Evolutionary conservation across 257 asterid genomes (phyloP), one percentile per base, ranked within the genome.

Genomic region (Avicennia marina): DNA sequence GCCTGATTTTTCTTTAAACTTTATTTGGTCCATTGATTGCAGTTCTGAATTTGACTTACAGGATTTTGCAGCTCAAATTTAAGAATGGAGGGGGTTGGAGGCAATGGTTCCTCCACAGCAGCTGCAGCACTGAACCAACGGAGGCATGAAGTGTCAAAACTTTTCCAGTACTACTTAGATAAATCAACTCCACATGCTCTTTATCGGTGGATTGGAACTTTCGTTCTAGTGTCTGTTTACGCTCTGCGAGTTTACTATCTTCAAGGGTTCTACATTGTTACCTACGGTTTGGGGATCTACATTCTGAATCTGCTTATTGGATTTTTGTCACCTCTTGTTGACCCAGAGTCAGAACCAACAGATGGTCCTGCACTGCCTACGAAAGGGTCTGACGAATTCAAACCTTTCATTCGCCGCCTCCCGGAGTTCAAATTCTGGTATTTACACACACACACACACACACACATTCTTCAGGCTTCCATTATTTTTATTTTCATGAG

Each of bases 361-460:
- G 90, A 77, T 65, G 87, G 85, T 4, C 91, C 90, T 4, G 3
- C 63, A 59, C 67, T 83, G 21, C 91, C 91, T 7, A 80, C 87
- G 6, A 77, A 73, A 63, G 85, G 79, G 25, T 83, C 91, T 16
- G 91, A 83, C 68, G 91, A 83, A 62, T 83, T 80, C 78, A 77
- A 78, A 63, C 87, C 91, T 43, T 83, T 83, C 63, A 75, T 83
- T 55, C 85, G 91, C 29, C 85, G 91, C 18, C 87, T 83, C 64
- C 91, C 91, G 1, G 91, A 83, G 75, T 83, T 83, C 59, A 83
- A 80, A 71, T 83, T 83, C 78, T 64, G 69, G 69, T 51, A 24
- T 11, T 50, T 50, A 31, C 3, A 43, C 16, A n/a, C n/a, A n/a
- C n/a, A n/a, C n/a, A n/a, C n/a, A n/a, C n/a, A n/a, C n/a, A n/a